A percentile compares a stretch with the other conserved stretches of the same genome.
Evolutionary conservation across 164 flowering plant species (phyloP).

Genomic region (Sextonia rubra): DNA sequence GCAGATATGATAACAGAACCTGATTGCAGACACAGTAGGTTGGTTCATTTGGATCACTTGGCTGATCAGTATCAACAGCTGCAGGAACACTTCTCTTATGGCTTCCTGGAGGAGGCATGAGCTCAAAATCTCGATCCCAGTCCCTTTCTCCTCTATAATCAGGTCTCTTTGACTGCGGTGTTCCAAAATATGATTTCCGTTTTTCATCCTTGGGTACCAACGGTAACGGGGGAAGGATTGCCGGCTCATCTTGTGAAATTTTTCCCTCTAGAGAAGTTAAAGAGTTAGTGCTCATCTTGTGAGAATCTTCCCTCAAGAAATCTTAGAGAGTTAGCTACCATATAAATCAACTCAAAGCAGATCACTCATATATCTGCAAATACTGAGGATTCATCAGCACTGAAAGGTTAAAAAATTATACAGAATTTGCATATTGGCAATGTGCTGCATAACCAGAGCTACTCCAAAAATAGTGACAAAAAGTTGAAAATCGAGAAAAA

Average conservation of each 20-base stretch:
- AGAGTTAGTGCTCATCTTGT: background rate
- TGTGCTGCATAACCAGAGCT: too few relatives aligned
- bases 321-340: too few relatives aligned
- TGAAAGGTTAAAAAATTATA: too few relatives aligned
- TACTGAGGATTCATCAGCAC: too few relatives aligned
- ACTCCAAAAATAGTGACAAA: too few relatives aligned
- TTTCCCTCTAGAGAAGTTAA: slow-evolving; percentile 61
- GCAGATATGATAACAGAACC: slow-evolving; percentile 36
- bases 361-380: too few relatives aligned
- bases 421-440: too few relatives aligned
- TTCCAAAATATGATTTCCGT: slow-evolving; percentile 47
- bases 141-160: slow-evolving; percentile 79
- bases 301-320: too few relatives aligned
- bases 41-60: slow-evolving; percentile 98
- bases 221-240: slow-evolving; percentile 85
- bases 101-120: slow-evolving; percentile 99
- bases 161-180: slow-evolving; percentile 70
- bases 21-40: slow-evolving; percentile 97
- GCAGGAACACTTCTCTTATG: slow-evolving; percentile 64
- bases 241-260: slow-evolving; percentile 81
- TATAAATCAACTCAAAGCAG: too few relatives aligned
- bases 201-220: slow-evolving; percentile 72
- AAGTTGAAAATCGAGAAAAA: too few relatives aligned
- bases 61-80: slow-evolving; percentile 79
- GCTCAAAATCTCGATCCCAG: slow-evolving; percentile 96